Percentiles rank a stretch among this genome's conserved stretches.
Conservation (phyloP, 345 rosid genomes). For the Euphorbia lathyris region DNA sequence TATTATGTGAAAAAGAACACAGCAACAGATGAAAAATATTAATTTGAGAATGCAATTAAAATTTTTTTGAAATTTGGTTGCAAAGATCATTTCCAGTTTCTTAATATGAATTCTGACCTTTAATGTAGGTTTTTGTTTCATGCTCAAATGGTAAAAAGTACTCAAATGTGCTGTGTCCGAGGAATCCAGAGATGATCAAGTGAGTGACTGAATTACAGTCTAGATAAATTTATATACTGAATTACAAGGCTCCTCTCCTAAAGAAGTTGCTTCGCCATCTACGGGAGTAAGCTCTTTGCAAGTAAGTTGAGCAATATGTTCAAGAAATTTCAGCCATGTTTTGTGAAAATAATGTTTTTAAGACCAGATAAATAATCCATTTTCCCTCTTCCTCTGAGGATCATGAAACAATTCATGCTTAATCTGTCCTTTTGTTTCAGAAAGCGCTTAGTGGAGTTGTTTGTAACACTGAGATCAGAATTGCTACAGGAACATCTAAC, state of each 20-base stretch:
- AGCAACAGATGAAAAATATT: background rate
- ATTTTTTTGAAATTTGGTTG: background rate
- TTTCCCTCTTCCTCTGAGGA: background rate
- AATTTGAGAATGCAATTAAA: background rate
- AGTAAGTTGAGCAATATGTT: slow-evolving; percentile 46
- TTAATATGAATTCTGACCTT: slow-evolving; percentile 15
- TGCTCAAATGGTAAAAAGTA: slow-evolving; percentile 63
- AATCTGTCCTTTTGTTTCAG: slow-evolving; percentile 26
- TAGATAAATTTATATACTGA: background rate
- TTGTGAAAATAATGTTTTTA: background rate
- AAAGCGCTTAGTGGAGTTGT: slow-evolving; percentile 54
- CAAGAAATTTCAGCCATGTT: background rate
- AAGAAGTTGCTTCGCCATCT: slow-evolving; percentile 72
- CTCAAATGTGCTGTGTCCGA: slow-evolving; percentile 76
- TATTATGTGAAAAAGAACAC: background rate
- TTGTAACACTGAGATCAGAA: slow-evolving; percentile 38
- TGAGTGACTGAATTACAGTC: slow-evolving; percentile 31
- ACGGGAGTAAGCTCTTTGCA: slow-evolving; percentile 81
- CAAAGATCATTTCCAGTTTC: slow-evolving; percentile 4
- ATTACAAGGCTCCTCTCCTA: slow-evolving; percentile 91
- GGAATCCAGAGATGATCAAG: slow-evolving; percentile 47
- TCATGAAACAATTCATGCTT: background rate
- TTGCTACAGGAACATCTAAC: slow-evolving; percentile 19
- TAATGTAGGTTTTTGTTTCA: slow-evolving; percentile 68
- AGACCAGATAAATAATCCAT: background rate